Evolutionary conservation across 345 rosid genomes (phyloP).

Genomic region (Hibiscus trionum): DNA sequence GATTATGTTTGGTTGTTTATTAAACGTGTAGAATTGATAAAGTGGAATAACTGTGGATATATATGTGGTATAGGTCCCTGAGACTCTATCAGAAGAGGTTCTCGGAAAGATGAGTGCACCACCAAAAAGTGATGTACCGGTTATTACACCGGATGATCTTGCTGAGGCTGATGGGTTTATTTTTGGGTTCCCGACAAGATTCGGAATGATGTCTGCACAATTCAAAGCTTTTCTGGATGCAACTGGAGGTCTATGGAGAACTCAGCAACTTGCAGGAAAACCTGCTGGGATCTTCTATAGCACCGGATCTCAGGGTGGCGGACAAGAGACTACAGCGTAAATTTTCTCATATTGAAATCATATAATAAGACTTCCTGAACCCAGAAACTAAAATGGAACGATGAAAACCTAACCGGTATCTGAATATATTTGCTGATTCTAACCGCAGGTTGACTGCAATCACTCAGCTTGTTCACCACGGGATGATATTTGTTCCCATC

Average conservation of each 20-base stretch:
- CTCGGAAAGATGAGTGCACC: constrained; percentile 90
- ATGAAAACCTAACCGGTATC: not conserved
- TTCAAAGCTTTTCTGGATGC: constrained; percentile 92
- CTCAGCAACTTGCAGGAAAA: constrained; percentile 89
- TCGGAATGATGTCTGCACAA: constrained; percentile 99
- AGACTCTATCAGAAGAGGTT: constrained; percentile 76
- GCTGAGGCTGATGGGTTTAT: constrained; percentile 88
- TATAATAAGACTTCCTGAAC: not conserved
- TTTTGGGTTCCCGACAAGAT: constrained; percentile 94
- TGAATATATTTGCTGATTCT: not conserved
- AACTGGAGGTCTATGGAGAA: constrained; percentile 91
- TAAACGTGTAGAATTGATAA: not conserved
- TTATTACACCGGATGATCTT: constrained; percentile 64
- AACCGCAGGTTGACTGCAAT: constrained; percentile 74
- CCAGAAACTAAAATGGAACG: not conserved
- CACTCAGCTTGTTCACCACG: constrained; percentile 95
- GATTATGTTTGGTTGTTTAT: not conserved
- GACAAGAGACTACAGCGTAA: constrained; percentile 97
- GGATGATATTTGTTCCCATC: constrained; percentile 85
- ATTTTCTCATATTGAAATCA: constrained; percentile 10
- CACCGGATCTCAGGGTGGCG: constrained; percentile 99
- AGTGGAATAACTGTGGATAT: not conserved
- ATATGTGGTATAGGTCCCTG: constrained; percentile 52
- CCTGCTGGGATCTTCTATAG: constrained; percentile 96
- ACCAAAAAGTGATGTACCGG: constrained; percentile 72